Base-by-base conservation (phyloP, 306 rosid species). In the Malus fusca region DNA sequence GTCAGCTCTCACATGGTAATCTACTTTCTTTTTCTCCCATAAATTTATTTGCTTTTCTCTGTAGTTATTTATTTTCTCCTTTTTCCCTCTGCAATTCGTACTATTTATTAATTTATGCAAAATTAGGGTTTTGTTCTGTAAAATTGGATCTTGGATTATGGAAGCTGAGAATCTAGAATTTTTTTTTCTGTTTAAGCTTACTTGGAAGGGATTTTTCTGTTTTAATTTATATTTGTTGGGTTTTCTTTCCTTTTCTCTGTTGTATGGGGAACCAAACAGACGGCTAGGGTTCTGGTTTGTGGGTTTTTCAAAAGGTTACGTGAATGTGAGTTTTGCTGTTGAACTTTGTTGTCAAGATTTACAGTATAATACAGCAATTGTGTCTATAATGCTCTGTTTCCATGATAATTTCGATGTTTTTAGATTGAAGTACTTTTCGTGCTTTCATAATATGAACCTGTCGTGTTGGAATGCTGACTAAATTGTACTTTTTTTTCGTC, bases 1-100 rank as follows among this genome's bases (percentile, higher is more conserved):
- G 21, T 77, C 51, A 71, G 22, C 75, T 55, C 43, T 67, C 64
- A 69, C 74, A 80, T 83, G 87, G 87, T 83, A 71, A 26, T 9
- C 2, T 70, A 37, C 8, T n/a, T 43, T 61, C 19, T 6, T 66
- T 19, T 17, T 22, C 51, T 40, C 11, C 13, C 18, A 7, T 11
- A 19, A 9, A 61, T 71, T 42, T n/a, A 9, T 55, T 35, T 22
- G 11, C 15, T 68, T 59, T 30, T 26, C 11, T n/a, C 8, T 48
- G 31, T 9, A 1, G 19, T 37, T 40, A 51, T 28, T 48, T 8
- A 14, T 14, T 69, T 14, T 63, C 68, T 13, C n/a, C 28, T 25
- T 26, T 4, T 30, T 61, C 18, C 21, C 35, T 61, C 19, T 61
- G 66, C 18, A 61, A 61, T 25, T 61, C 2, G 10, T 61, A 14